phyloP scores from a whole-genome alignment of 805 yeast genomes.

The Candida anglica region DNA sequence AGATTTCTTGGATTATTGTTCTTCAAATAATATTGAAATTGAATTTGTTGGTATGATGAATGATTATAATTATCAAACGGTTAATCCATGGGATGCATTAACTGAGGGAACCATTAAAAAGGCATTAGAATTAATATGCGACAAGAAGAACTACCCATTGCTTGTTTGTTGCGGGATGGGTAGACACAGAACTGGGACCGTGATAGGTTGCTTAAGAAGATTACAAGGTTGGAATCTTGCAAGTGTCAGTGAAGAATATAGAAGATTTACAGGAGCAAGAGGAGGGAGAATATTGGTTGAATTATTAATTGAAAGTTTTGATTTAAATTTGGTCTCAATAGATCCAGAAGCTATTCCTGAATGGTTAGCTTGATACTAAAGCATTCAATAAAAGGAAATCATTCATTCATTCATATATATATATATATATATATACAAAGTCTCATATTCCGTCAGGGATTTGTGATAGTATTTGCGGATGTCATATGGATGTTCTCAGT shows the following conservation, averaged over 20 bases:
- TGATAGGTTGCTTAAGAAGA: conserved; percentile 87
- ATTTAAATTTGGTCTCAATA: conserved; percentile 31
- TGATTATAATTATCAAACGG: conserved; percentile 44
- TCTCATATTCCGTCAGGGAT: too few species aligned
- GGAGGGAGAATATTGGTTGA: conserved; percentile 94
- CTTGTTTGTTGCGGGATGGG: conserved; percentile 98
- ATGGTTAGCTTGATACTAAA: too few species aligned
- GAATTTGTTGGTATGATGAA: conserved; percentile 82
- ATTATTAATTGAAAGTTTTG: conserved; percentile 68
- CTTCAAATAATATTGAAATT: conserved; percentile 62
- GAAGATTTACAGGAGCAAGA: conserved; percentile 87
- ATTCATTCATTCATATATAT: too few species aligned
- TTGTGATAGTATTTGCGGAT: too few species aligned
- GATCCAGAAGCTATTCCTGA: conserved; percentile 28
- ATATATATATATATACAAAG: too few species aligned
- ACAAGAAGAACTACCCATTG: conserved; percentile 74
- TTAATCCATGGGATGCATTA: conserved; percentile 94
- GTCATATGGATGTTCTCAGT: too few species aligned
- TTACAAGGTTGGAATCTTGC: conserved; percentile 98
- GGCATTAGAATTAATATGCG: conserved; percentile 72
- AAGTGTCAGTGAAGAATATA: conserved; percentile 82
- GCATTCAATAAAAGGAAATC: too few species aligned
- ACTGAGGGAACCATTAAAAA: conserved; percentile 76
- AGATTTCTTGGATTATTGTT: conserved; percentile 77
- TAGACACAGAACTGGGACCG: conserved; percentile 94